These are phyloP conservation scores for Nitzschia sp. DNA, from an alignment of 108 stramenopile species.

Conservation along the genomic window DNA sequence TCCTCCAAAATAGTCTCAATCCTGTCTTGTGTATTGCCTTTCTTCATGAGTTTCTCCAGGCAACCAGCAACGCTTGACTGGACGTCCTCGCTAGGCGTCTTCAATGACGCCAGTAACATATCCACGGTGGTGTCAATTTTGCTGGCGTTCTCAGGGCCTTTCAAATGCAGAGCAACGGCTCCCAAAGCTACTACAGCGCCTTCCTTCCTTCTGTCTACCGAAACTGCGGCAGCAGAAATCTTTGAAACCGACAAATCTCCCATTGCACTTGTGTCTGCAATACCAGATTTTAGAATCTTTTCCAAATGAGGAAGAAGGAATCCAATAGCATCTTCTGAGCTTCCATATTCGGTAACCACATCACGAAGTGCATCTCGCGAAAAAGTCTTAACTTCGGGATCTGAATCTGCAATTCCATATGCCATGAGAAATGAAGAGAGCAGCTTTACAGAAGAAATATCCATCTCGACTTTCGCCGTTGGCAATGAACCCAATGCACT, in stretches of 20 bases:
- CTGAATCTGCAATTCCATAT: slow-evolving; percentile 79
- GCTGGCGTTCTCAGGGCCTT: slow-evolving; percentile 64
- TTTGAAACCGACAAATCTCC: slow-evolving; percentile 57
- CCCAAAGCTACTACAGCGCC: slow-evolving; percentile 86
- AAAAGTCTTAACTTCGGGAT: slow-evolving; percentile 60
- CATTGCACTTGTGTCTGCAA: slow-evolving; percentile 47
- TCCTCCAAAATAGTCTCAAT: slow-evolving; percentile 62
- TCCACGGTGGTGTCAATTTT: slow-evolving; percentile 81
- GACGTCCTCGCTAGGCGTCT: slow-evolving; percentile 84
- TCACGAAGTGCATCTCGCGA: slow-evolving; percentile 76
- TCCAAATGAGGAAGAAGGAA: slow-evolving; percentile 82
- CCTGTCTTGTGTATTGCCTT: slow-evolving; percentile 72
- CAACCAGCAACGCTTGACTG: slow-evolving; percentile 81
- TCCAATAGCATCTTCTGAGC: slow-evolving; percentile 70
- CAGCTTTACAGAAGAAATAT: slow-evolving; percentile 55
- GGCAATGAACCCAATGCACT: slow-evolving; percentile 65
- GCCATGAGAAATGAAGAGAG: slow-evolving; percentile 78
- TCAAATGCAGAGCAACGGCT: slow-evolving; percentile 82
- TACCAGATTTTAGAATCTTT: slow-evolving; percentile 68
- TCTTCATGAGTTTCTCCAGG: slow-evolving; percentile 85
- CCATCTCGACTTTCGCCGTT: slow-evolving; percentile 54
- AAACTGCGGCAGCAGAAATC: slow-evolving; percentile 45
- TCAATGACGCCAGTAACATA: slow-evolving; percentile 75
- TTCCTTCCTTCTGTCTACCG: slow-evolving; percentile 84
- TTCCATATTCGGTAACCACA: slow-evolving; percentile 66